A percentile compares a stretch with the other conserved stretches of the same genome.
phyloP scores from a whole-genome alignment of 2,329 filamentous ascomycete species.

The Incumbomyces lentus region DNA sequence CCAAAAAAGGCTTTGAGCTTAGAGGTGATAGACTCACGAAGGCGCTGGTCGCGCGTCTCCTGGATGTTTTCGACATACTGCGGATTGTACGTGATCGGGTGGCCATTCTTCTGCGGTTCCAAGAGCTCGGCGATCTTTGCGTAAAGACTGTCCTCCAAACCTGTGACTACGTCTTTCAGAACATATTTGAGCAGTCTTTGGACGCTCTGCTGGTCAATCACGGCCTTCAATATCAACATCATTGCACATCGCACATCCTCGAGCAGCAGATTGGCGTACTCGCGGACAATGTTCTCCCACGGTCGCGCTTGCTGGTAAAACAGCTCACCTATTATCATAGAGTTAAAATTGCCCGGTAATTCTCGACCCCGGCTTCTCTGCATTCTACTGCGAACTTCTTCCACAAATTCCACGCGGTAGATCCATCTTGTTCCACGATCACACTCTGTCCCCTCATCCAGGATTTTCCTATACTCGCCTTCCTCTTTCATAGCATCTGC shows the following conservation, averaged over 20 bases:
- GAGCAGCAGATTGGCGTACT: conserved; percentile 30
- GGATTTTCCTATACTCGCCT: too few relatives aligned
- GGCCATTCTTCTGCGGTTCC: conserved; percentile 31
- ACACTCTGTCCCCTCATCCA: too few relatives aligned
- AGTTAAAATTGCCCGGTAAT: conserved; percentile 43
- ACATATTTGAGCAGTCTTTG: too few relatives aligned
- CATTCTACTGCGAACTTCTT: conserved; percentile 18
- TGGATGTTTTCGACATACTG: conserved; percentile 28
- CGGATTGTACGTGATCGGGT: conserved; percentile 30
- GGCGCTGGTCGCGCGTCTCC: conserved; percentile 13
- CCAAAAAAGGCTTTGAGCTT: conserved; percentile 6
- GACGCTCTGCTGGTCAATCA: too few relatives aligned
- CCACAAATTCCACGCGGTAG: conserved; percentile 17
- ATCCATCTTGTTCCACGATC: too few relatives aligned
- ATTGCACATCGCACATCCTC: conserved; percentile 5
- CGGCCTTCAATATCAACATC: too few relatives aligned
- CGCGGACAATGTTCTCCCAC: conserved; percentile 38
- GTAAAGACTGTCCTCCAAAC: conserved; percentile 18
- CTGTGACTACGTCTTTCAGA: not conserved
- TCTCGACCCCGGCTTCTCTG: conserved; percentile 12
- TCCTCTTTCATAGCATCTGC: too few relatives aligned
- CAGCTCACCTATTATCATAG: conserved; percentile 47
- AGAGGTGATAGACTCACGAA: not conserved
- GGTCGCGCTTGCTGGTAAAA: conserved; percentile 49
- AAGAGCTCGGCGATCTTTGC: conserved; percentile 33